A percentile compares a stretch with the other conserved stretches of the same genome.
Evolutionary conservation across 148 eudicot genomes (phyloP).

Genomic region (Heliosperma pusillum): DNA sequence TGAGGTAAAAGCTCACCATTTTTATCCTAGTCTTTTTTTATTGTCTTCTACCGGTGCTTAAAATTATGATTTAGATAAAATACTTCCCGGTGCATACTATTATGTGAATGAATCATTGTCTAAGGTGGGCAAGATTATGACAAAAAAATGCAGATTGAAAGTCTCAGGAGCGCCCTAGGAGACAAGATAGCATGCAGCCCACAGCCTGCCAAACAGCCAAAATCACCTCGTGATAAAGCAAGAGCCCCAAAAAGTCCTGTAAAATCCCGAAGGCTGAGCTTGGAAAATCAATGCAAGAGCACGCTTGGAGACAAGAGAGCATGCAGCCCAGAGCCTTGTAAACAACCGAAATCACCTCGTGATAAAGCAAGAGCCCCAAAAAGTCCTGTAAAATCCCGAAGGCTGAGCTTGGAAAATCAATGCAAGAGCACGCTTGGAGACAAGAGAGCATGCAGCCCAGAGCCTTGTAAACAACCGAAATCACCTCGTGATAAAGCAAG

Average conservation of each 20-base stretch:
- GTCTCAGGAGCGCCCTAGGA: constrained; percentile 54
- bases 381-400: constrained; percentile 28
- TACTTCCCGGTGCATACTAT: neutral
- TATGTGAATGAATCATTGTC: neutral
- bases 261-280: constrained; percentile 28
- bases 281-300: constrained; percentile 21
- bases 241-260: constrained; percentile 29
- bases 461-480: constrained; percentile 7
- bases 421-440: neutral
- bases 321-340: neutral
- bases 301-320: neutral
- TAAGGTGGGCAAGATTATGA: neutral
- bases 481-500: constrained; percentile 29
- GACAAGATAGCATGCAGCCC: constrained; percentile 38
- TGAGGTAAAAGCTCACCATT: constrained; percentile 36
- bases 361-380: constrained; percentile 24
- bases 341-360: constrained; percentile 26
- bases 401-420: constrained; percentile 30
- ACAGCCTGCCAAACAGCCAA: constrained; percentile 30
- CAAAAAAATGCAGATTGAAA: constrained; percentile 53
- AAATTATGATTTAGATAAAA: neutral
- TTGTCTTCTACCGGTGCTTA: neutral
- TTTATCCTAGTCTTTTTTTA: neutral
- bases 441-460: neutral
- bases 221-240: constrained; percentile 32